Percentiles rank a stretch among this genome's conserved stretches.
Conservation (phyloP, 345 rosid genomes). For the Sonneratia caseolaris region DNA sequence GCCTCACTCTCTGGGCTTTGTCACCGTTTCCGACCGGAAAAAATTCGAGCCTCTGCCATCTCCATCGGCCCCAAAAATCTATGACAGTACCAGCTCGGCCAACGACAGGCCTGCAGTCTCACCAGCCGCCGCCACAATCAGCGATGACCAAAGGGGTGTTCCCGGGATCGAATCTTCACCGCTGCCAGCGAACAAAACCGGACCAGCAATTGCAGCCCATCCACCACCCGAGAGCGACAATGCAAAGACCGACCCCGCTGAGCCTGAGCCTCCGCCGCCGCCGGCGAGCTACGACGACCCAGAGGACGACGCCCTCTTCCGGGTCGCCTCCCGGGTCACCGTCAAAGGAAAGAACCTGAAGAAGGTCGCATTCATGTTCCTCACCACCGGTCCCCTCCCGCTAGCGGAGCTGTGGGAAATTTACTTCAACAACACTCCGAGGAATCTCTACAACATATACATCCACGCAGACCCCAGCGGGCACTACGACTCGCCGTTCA, state of each 20-base stretch:
- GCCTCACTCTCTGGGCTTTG: too few relatives aligned
- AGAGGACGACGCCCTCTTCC: conserved; percentile 42
- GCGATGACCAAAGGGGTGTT: not conserved
- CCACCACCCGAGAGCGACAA: conserved; percentile 4
- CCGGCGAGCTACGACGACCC: conserved; percentile 17
- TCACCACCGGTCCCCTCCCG: conserved; percentile 56
- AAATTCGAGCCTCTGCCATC: too few relatives aligned
- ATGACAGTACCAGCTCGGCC: not conserved
- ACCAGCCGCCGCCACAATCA: not conserved
- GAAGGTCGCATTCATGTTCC: conserved; percentile 66
- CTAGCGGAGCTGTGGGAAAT: conserved; percentile 61
- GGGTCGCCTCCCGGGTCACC: conserved; percentile 35
- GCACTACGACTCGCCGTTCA: conserved; percentile 30
- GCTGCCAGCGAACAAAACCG: not conserved
- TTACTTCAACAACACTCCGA: conserved; percentile 33
- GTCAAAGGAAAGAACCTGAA: conserved; percentile 23
- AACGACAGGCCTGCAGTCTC: not conserved
- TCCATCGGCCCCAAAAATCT: too few relatives aligned
- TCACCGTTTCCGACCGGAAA: too few relatives aligned
- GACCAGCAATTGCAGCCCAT: not conserved
- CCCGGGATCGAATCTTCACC: not conserved
- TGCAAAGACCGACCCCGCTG: not conserved
- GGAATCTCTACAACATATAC: conserved; percentile 46
- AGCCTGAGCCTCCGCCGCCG: conserved; percentile 5
- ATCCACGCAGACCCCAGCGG: conserved; percentile 59